These are phyloP conservation scores for Daldinia caldariorum DNA, from an alignment of 495 filamentous ascomycete species.

Conservation along the genomic window DNA sequence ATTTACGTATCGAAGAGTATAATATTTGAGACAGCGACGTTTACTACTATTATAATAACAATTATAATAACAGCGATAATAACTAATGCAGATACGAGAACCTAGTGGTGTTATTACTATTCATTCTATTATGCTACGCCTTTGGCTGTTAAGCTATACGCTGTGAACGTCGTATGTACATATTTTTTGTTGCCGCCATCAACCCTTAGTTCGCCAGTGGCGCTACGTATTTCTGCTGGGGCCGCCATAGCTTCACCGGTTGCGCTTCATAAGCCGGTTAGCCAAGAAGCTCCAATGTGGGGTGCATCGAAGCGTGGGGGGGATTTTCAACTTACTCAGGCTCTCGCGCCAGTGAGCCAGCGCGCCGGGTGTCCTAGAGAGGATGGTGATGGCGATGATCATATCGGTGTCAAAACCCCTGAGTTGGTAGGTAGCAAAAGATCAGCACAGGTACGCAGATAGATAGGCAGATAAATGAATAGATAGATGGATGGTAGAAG, in stretches of 20 bases:
- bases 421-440: neutral
- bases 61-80: too few relatives aligned
- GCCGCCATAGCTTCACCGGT: slow-evolving; percentile 47
- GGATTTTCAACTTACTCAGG: slow-evolving; percentile 38
- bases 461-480: neutral
- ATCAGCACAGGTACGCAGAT: slow-evolving; percentile 4
- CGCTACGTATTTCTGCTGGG: slow-evolving; percentile 42
- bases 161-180: slow-evolving; percentile 1
- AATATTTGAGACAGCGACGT: neutral
- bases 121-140: neutral
- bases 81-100: neutral
- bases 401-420: slow-evolving; percentile 45
- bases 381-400: slow-evolving; percentile 44
- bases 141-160: slow-evolving; percentile 4
- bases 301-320: neutral
- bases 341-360: slow-evolving; percentile 50
- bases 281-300: slow-evolving; percentile 4
- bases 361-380: slow-evolving; percentile 43
- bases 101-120: neutral
- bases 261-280: slow-evolving; percentile 38
- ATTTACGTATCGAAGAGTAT: neutral
- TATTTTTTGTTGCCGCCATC: neutral
- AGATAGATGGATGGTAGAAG: neutral
- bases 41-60: too few relatives aligned
- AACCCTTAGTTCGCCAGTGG: slow-evolving; percentile 38